phyloP scores from a whole-genome alignment of 352 stramenopile species.

The Globisporangium rhizosaccharum region DNA sequence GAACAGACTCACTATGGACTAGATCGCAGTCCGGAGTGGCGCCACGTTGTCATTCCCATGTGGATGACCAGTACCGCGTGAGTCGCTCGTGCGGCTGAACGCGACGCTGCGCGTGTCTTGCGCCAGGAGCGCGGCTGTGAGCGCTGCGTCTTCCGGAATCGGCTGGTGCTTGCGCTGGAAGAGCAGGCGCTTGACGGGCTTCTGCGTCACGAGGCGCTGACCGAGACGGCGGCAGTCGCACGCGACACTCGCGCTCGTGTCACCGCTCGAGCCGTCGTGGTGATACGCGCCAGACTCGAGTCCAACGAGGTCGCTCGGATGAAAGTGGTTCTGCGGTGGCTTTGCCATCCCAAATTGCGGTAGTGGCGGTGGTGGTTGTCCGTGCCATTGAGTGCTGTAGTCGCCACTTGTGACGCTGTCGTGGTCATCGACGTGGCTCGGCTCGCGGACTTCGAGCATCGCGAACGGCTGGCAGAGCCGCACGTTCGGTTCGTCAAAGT shows the following conservation, averaged over 20 bases:
- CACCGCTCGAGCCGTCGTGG: background rate
- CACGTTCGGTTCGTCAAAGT: slow-evolving; percentile 27
- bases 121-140: slow-evolving; percentile 6
- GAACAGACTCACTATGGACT: no score
- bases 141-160: slow-evolving; percentile 12
- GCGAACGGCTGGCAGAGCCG: slow-evolving; percentile 20
- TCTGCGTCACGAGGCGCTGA: slow-evolving; percentile 22
- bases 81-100: background rate
- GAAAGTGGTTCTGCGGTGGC: background rate
- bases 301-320: background rate
- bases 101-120: background rate
- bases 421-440: background rate
- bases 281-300: background rate
- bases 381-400: background rate
- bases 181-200: slow-evolving; percentile 15
- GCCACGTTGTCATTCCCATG: no score
- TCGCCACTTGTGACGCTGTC: background rate
- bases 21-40: no score
- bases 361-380: background rate
- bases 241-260: slow-evolving; percentile 6
- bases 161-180: slow-evolving; percentile 17
- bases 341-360: background rate
- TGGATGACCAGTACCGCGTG: no score
- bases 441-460: slow-evolving; percentile 14
- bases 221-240: slow-evolving; percentile 27